Evolutionary conservation across 2,329 filamentous ascomycete species (phyloP), one percentile per base, ranked within the genome.

Genomic region (Colletotrichum lindemuthianum): DNA sequence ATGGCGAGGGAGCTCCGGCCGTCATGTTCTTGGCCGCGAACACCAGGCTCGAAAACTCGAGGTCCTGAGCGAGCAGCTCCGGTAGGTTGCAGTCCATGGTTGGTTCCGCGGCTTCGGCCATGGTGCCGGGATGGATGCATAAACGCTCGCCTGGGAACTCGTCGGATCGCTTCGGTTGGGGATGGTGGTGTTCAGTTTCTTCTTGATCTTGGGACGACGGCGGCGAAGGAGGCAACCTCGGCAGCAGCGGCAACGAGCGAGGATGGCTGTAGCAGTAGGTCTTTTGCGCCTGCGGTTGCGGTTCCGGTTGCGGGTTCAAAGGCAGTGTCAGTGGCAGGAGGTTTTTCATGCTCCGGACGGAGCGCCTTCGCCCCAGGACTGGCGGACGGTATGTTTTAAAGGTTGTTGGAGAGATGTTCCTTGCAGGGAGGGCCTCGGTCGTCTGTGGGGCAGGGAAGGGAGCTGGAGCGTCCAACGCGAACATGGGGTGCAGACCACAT

Each of bases 41-140:
- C 33, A 85, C 71, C 9, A 77, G 74, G 54, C 76, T 76, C 15
- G 82, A 86, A 24, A 77, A 70, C 69, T 86, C 82, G 49, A 88
- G 75, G 67, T 88, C 84, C 63, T 77, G 79, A 7, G 80, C 85
- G n/a, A 88, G 75, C 43, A 86, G 69, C 72, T 88, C 86, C 2
- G 86, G 83, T 15, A 88, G 75, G 72, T 82, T 87, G 71, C 79
- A 80, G 72, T 75, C 67, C 55, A 76, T 71, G 39, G 59, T 67
- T 15, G 74, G 72, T 39, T 73, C 70, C 47, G 58, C 45, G 59
- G 61, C 61, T 65, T 65, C 61, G 51, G 51, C 58, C 61, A 65
- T 65, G 61, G 50, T 54, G 61, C 61, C 58, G 51, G 51, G 36
- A 61, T 53, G 61, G 61, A 65, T 56, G 58, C 51, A 52, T 48